Conservation (phyloP, 441 rosid species). For the Eruca vesicaria region DNA sequence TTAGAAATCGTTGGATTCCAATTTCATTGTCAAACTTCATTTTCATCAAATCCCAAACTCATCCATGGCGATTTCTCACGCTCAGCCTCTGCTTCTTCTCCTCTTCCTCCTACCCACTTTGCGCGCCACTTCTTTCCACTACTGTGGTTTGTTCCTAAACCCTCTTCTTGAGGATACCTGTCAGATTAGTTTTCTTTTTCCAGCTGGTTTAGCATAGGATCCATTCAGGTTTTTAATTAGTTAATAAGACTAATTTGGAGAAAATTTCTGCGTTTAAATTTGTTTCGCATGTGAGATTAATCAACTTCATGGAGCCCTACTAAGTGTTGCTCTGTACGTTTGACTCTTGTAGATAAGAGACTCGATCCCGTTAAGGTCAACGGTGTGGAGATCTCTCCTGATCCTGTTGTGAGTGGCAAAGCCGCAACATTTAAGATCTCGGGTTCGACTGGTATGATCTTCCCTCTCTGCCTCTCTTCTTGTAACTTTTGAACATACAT, state of each 20-base stretch:
- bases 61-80: slow-evolving; percentile 32
- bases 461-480: not conserved
- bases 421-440: slow-evolving; percentile 81
- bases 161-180: not conserved
- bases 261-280: no score
- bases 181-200: not conserved
- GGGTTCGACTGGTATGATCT: slow-evolving; percentile 57
- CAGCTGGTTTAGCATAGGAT: not conserved
- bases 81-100: slow-evolving; percentile 27
- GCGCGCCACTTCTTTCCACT: slow-evolving; percentile 27
- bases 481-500: not conserved
- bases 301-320: not conserved
- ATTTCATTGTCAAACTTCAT: not conserved
- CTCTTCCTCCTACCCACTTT: slow-evolving; percentile 24
- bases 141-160: slow-evolving; percentile 32
- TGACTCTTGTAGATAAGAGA: slow-evolving; percentile 54
- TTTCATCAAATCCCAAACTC: slow-evolving; percentile 2
- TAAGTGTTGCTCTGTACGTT: not conserved
- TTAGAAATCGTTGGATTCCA: not conserved
- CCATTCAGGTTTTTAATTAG: no score
- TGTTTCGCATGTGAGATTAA: not conserved
- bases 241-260: not conserved
- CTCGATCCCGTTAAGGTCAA: slow-evolving; percentile 57
- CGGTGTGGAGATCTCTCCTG: slow-evolving; percentile 75
- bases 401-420: slow-evolving; percentile 75